phyloP scores from a whole-genome alignment of 2,329 filamentous ascomycete genomes.

The Diaporthe velutina region DNA sequence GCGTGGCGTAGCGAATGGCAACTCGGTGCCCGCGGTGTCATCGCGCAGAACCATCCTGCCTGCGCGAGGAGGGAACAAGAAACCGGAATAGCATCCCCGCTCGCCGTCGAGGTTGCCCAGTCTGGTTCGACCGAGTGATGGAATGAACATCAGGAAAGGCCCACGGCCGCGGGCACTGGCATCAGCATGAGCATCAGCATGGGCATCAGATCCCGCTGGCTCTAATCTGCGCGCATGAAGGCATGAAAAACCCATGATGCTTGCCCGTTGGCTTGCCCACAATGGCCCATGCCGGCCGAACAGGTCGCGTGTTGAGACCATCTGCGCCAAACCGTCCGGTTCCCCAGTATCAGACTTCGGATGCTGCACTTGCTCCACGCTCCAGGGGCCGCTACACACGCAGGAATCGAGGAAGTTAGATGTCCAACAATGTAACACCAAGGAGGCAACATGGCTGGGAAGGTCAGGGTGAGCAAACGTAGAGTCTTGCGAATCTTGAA shows the following conservation, averaged over 20 bases:
- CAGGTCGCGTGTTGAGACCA: slow-evolving; percentile 19
- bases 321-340: neutral
- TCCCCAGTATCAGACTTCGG: slow-evolving; percentile 4
- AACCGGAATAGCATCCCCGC: slow-evolving; percentile 19
- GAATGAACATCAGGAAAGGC: slow-evolving; percentile 10
- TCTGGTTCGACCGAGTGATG: slow-evolving; percentile 12
- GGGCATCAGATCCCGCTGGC: slow-evolving; percentile 17
- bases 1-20: slow-evolving; percentile 28
- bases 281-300: slow-evolving; percentile 13
- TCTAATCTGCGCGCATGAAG: slow-evolving; percentile 14
- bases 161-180: neutral
- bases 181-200: slow-evolving; percentile 3
- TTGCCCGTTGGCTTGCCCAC: slow-evolving; percentile 12
- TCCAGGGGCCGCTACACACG: slow-evolving; percentile 22
- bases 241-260: slow-evolving; percentile 9
- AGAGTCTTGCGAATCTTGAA: slow-evolving; percentile 27
- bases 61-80: neutral
- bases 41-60: slow-evolving; percentile 30
- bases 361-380: slow-evolving; percentile 15
- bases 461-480: slow-evolving; percentile 4
- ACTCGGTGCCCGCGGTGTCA: slow-evolving; percentile 26
- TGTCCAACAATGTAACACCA: slow-evolving; percentile 30
- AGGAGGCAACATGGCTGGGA: slow-evolving; percentile 30
- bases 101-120: slow-evolving; percentile 17
- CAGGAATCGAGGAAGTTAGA: slow-evolving; percentile 23